Evolutionary conservation across 192 early-diverging fungal species (phyloP).

Genomic region (Podila verticillata): DNA sequence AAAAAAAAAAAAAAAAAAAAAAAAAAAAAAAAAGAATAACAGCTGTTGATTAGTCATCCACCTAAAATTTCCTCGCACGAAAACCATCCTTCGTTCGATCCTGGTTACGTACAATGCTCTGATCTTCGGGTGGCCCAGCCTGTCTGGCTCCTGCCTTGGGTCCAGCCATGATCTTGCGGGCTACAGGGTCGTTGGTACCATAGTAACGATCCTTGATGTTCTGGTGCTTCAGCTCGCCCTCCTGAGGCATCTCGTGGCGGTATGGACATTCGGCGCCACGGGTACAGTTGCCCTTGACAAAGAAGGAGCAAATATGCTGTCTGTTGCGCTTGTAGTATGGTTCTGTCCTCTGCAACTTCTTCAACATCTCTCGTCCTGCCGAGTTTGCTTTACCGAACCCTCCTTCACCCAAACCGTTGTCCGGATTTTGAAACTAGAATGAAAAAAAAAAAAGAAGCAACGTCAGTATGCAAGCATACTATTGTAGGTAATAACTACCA

Average conservation of each 20-base stretch:
- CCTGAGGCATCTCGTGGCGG: conserved; percentile 91
- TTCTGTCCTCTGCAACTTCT: conserved; percentile 82
- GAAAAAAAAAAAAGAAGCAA: background rate
- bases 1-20: background rate
- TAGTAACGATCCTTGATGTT: conserved; percentile 97
- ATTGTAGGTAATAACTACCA: too few species aligned
- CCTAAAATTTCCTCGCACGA: background rate
- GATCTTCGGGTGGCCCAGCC: conserved; percentile 79
- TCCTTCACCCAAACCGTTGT: conserved; percentile 62
- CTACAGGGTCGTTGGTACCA: conserved; percentile 95
- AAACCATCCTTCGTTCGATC: background rate
- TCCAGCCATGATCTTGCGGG: conserved; percentile 77
- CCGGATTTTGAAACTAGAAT: conserved; percentile 27
- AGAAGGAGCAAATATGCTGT: conserved; percentile 96
- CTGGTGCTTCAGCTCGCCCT: conserved; percentile 86
- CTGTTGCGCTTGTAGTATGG: conserved; percentile 94
- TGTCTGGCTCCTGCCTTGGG: conserved; percentile 61
- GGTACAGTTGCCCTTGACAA: conserved; percentile 93
- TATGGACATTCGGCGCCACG: conserved; percentile 96
- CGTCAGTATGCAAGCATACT: too few species aligned
- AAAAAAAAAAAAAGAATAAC: background rate
- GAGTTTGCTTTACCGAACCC: conserved; percentile 76
- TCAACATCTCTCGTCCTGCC: conserved; percentile 78
- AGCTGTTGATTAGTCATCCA: background rate
- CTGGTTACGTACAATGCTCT: conserved; percentile 66